Percentiles rank a stretch among this genome's conserved stretches.
Evolutionary conservation across 345 rosid species (phyloP).

Genomic region (Rhodamnia argentea): DNA sequence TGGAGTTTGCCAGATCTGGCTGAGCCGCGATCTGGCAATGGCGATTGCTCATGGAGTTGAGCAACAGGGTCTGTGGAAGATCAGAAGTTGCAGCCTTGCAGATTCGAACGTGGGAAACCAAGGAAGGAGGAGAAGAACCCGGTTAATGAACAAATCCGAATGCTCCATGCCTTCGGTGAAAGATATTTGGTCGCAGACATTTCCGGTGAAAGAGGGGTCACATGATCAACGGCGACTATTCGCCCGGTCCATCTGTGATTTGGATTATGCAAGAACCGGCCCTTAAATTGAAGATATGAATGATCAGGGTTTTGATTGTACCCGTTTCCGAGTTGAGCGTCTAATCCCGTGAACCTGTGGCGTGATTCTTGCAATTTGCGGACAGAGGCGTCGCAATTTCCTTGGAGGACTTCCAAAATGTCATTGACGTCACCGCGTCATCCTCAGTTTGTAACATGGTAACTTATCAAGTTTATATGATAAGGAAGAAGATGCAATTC

Average conservation of each 20-base stretch:
- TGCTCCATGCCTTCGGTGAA: too few species aligned
- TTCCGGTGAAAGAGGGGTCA: neutral
- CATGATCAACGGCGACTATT: neutral
- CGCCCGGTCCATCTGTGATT: neutral
- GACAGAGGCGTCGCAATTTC: neutral
- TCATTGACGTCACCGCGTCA: neutral
- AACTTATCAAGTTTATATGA: neutral
- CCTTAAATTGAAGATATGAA: neutral
- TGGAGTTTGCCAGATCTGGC: too few species aligned
- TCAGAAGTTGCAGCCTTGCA: too few species aligned
- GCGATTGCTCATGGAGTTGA: too few species aligned
- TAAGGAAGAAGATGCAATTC: neutral
- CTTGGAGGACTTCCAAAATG: neutral
- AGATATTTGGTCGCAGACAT: too few species aligned
- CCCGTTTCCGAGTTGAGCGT: neutral
- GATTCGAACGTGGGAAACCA: too few species aligned
- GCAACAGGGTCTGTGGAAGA: too few species aligned
- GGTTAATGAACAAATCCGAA: too few species aligned
- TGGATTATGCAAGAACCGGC: neutral
- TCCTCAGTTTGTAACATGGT: neutral
- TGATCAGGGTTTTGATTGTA: neutral
- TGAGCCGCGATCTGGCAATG: too few species aligned
- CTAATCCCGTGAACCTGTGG: neutral
- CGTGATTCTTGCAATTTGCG: neutral
- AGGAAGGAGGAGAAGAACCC: too few species aligned